Percentiles rank a stretch among this genome's conserved stretches.
Evolutionary conservation across 108 stramenopile species (phyloP).

Genomic region (Pseudonitzschia pungens): DNA sequence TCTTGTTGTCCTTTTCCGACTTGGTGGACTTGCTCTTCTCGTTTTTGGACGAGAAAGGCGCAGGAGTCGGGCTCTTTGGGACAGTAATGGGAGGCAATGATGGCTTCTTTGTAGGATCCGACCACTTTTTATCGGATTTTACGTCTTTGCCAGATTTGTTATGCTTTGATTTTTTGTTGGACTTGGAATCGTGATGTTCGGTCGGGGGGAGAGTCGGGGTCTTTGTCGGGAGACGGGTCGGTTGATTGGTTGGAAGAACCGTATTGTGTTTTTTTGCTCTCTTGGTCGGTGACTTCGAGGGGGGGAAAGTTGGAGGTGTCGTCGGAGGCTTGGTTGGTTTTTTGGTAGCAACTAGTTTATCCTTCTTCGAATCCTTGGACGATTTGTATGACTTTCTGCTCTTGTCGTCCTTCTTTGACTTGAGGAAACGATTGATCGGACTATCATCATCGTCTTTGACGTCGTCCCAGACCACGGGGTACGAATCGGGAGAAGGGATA

Average conservation of each 20-base stretch:
- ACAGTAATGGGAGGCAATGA: no score
- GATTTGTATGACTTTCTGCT: neutral
- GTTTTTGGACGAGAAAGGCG: neutral
- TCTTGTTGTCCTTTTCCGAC: neutral
- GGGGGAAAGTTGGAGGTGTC: neutral
- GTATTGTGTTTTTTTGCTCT: neutral
- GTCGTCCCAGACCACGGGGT: neutral
- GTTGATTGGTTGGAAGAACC: neutral
- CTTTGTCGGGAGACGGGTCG: neutral
- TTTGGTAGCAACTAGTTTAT: neutral
- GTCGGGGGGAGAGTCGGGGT: no score
- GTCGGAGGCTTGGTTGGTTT: neutral
- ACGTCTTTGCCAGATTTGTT: no score
- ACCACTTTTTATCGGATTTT: no score
- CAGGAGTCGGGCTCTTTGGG: neutral
- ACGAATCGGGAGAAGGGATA: neutral
- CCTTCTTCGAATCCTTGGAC: neutral
- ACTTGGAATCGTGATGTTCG: no score
- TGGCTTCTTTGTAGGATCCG: no score
- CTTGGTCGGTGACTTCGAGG: neutral
- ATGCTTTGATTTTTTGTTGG: no score
- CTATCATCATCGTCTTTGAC: neutral
- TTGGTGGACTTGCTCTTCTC: neutral
- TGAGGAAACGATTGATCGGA: neutral
- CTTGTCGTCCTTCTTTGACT: neutral